Evolutionary conservation across 768 basidiomycete genomes (phyloP), one percentile per base, ranked within the genome.

Genomic region (Tephrocybe sp.): DNA sequence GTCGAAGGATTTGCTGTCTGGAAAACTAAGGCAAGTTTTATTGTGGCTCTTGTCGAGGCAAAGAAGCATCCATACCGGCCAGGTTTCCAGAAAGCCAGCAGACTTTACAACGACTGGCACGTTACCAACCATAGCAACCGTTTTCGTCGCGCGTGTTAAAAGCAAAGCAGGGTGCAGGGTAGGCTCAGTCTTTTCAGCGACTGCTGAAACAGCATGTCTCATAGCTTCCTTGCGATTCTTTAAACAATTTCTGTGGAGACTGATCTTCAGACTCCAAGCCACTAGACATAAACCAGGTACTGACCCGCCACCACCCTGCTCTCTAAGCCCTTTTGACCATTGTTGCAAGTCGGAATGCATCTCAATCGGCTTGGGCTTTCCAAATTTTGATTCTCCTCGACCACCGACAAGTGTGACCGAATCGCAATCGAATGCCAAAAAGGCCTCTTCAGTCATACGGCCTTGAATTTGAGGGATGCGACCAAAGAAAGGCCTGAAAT

Each of bases 241-340:
- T 38, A 78, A 62, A 22, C 75, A 53, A 52, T 78, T 77, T 26
- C 74, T 78, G 45, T 26, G 26, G 43, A 42, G 12, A 30, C 12
- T 13, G 49, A 34, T 52, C 26, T 13, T 45, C 43, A 31, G 20
- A 44, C 48, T 35, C 23, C 36, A 40, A 0, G 23, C 49, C 44
- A 20, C 7, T 11, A 11, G 17, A 38, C 43, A 23, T 19, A 39
- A 33, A 39, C 32, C 10, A 19, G 9, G 11, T 2, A 72, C 80
- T 65, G 62, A 86, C 85, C 84, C 84, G 55, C 72, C 80, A 39
- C 84, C 82, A 32, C 83, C 84, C 33, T 74, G 71, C 39, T 73
- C 63, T 47, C 72, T 74, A 42, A 87, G 65, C n/a, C 82, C 84
- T 7, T 73, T 59, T 14, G 74, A 66, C 87, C 86, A 89, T 43